Conservation (phyloP, 208 protist genomes). For the Crithidia bombi region DNA sequence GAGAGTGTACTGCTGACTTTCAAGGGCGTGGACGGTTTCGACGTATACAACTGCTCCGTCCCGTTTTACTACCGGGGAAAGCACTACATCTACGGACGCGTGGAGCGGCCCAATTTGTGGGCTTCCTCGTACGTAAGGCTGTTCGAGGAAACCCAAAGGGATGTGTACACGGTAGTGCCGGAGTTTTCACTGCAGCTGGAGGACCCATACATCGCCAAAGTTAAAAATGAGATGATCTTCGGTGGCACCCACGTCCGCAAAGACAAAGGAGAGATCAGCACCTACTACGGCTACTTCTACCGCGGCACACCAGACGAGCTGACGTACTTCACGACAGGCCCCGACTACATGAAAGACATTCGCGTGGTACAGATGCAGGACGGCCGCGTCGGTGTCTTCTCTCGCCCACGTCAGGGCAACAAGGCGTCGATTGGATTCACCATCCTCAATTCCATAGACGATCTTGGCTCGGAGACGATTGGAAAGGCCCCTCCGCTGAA, state of each 20-base stretch:
- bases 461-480: conserved; percentile 50
- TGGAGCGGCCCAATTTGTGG: conserved; percentile 61
- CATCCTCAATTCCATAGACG: conserved; percentile 51
- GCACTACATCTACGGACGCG: conserved; percentile 58
- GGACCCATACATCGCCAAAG: conserved; percentile 58
- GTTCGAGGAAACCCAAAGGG: conserved; percentile 48
- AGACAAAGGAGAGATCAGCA: conserved; percentile 36
- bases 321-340: conserved; percentile 55
- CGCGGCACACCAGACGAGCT: conserved; percentile 41
- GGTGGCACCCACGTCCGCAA: conserved; percentile 63
- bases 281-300: conserved; percentile 66
- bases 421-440: conserved; percentile 57
- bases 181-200: conserved; percentile 53
- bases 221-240: conserved; percentile 61
- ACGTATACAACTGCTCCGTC: conserved; percentile 73
- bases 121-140: conserved; percentile 48
- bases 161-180: conserved; percentile 39
- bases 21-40: conserved; percentile 44
- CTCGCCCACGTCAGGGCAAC: conserved; percentile 49
- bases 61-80: conserved; percentile 60
- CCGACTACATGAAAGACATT: conserved; percentile 65
- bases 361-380: conserved; percentile 52
- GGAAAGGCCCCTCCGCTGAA: conserved; percentile 56
- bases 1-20: conserved; percentile 37
- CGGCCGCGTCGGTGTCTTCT: conserved; percentile 63